Evolutionary conservation across 805 yeast genomes (phyloP).

Genomic region (Saturnispora besseyi): DNA sequence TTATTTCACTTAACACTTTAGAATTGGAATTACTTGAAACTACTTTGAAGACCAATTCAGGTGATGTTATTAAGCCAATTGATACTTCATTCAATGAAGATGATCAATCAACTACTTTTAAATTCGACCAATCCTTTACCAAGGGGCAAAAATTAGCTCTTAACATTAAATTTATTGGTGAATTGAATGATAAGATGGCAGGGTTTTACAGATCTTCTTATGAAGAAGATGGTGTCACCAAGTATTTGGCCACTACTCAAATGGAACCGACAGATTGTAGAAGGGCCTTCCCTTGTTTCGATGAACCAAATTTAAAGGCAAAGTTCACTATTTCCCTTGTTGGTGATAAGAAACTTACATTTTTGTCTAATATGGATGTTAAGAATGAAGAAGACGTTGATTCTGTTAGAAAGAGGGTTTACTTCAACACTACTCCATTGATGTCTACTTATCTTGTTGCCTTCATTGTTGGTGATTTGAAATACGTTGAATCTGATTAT

Average conservation of each 20-base stretch:
- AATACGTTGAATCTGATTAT: slow-evolving; percentile 41
- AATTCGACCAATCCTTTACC: slow-evolving; percentile 34
- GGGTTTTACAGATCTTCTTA: slow-evolving; percentile 48
- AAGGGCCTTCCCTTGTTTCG: slow-evolving; percentile 50
- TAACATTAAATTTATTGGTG: slow-evolving; percentile 34
- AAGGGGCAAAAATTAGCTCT: slow-evolving; percentile 26
- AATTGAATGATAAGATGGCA: slow-evolving; percentile 46
- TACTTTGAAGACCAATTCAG: slow-evolving; percentile 12
- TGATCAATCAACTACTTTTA: slow-evolving; percentile 57
- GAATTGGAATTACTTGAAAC: slow-evolving; percentile 23
- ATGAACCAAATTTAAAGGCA: slow-evolving; percentile 51
- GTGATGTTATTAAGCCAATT: slow-evolving; percentile 17
- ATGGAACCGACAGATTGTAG: slow-evolving; percentile 56
- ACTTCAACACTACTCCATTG: slow-evolving; percentile 40
- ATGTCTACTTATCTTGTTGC: slow-evolving; percentile 53
- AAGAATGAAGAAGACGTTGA: slow-evolving; percentile 17
- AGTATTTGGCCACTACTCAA: slow-evolving; percentile 46
- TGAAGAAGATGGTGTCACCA: slow-evolving; percentile 34
- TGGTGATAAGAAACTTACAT: slow-evolving; percentile 30
- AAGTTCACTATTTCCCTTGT: slow-evolving; percentile 40
- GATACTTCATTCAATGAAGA: slow-evolving; percentile 33
- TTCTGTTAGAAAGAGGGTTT: slow-evolving; percentile 22
- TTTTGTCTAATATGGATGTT: slow-evolving; percentile 43
- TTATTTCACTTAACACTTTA: slow-evolving; percentile 37
- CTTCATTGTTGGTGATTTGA: slow-evolving; percentile 51